Evolutionary conservation across 768 basidiomycete species (phyloP).

Genomic region (Lactarius quietus): DNA sequence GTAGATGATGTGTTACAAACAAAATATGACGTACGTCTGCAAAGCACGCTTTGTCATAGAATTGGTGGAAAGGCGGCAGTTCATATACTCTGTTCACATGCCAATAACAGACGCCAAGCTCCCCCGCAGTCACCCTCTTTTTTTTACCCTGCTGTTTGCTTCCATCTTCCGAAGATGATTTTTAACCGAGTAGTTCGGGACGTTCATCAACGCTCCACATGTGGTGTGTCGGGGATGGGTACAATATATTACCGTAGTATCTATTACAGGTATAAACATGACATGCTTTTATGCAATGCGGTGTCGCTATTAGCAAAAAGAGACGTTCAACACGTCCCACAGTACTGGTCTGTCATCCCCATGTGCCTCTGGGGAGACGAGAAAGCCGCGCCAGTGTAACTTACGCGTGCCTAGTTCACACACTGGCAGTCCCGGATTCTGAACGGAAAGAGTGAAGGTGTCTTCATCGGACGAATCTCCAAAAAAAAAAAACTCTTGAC

Average conservation of each 20-base stretch:
- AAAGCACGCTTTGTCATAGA: not conserved
- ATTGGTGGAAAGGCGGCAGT: too few species aligned
- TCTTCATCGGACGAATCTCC: not conserved
- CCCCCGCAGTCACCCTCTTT: not conserved
- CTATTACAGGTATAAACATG: slow-evolving; percentile 2
- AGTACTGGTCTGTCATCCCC: not conserved
- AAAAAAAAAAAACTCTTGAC: not conserved
- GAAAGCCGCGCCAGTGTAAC: not conserved
- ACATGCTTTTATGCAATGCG: not conserved
- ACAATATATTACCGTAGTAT: not conserved
- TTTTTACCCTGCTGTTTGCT: not conserved
- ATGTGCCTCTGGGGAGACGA: not conserved
- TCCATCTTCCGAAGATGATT: not conserved
- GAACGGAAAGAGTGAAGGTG: not conserved
- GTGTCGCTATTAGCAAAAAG: not conserved
- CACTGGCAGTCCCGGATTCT: not conserved
- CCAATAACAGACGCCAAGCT: not conserved
- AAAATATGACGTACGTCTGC: not conserved
- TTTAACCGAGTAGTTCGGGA: not conserved
- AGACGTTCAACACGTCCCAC: not conserved
- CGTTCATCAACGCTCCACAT: not conserved
- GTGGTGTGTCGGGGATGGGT: not conserved
- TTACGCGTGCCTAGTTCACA: not conserved
- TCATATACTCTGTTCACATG: not conserved
- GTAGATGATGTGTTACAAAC: slow-evolving; percentile 2